Base-by-base conservation (phyloP, 495 filamentous ascomycete species). In the Daldinia concentrica region DNA sequence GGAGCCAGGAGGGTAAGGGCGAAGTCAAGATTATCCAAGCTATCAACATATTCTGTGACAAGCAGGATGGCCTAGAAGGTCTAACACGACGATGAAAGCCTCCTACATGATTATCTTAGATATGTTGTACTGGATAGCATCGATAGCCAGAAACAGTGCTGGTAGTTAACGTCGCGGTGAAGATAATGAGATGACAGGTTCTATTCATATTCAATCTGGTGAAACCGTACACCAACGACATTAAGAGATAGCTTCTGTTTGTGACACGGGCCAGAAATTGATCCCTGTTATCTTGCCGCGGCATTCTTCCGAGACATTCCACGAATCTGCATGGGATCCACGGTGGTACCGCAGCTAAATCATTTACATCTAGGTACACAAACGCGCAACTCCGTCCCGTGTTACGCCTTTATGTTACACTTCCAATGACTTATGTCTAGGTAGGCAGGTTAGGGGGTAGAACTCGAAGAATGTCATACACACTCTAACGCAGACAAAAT, bases 41-140 rank as follows among this genome's bases (percentile, higher is more conserved):
- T 15, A 79, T 91, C 45, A 86, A 87, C 69, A 87, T 88, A 32
- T 90, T 91, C 76, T 84, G 82, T 19, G 83, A 87, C 17, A 86
- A 86, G 80, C 88, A 91, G 70, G 80, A 86, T 41, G 82, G 78
- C 57, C 54, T 89, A 17, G 86, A 87, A 66, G 74, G 66, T 30
- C 58, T 88, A 29, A 82, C 85, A 57, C 57, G n/a, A 61, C 82
- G 12, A 63, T 82, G 45, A 54, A 56, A 26, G 9, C 11, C 29
- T 30, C 3, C 8, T n/a, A 51, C 9, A 36, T 4, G 34, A 14
- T 36, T 36, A 36, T 36, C 12, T 12, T 34, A 34, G 32, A 36
- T 30, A 15, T 54, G 51, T 11, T 32, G 27, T 51, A 12, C 8
- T 24, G 14, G 32, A 11, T 36, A 14, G 11, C 32, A 36, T 36